Conservation (phyloP, 2,329 filamentous ascomycete species). For the Shiraia bambusicola region DNA sequence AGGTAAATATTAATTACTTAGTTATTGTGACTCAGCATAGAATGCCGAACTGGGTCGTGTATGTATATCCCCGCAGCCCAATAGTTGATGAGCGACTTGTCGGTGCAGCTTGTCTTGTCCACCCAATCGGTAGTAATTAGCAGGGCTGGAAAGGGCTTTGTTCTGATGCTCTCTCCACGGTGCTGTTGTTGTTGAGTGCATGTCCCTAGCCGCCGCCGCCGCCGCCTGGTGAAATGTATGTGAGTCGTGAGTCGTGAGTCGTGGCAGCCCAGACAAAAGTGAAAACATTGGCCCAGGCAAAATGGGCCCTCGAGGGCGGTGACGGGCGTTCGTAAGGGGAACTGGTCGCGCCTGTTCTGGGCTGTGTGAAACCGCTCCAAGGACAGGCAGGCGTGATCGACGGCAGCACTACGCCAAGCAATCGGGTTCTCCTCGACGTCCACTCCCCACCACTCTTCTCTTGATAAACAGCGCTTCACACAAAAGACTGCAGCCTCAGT, state of each 20-base stretch:
- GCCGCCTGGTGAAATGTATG: background rate
- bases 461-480: slow-evolving; percentile 26
- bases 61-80: too few relatives aligned
- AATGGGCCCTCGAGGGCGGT: slow-evolving; percentile 12
- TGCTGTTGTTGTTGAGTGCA: background rate
- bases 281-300: slow-evolving; percentile 1
- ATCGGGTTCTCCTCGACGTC: slow-evolving; percentile 22
- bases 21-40: too few relatives aligned
- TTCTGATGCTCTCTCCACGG: background rate
- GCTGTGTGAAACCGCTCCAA: slow-evolving; percentile 29
- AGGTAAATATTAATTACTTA: too few relatives aligned
- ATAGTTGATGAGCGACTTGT: too few relatives aligned
- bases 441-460: slow-evolving; percentile 29
- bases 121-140: too few relatives aligned
- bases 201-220: background rate
- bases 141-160: background rate
- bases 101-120: too few relatives aligned
- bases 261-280: slow-evolving; percentile 1
- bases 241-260: too few relatives aligned
- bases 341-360: slow-evolving; percentile 24
- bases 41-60: too few relatives aligned
- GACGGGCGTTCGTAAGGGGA: slow-evolving; percentile 15
- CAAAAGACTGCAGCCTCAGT: slow-evolving; percentile 20
- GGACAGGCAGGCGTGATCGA: slow-evolving; percentile 30
- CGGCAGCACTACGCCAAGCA: slow-evolving; percentile 20